Percentiles rank a stretch among this genome's conserved stretches.
Conservation (phyloP, 768 basidiomycete species). For the Hydnomerulius pinastri region DNA sequence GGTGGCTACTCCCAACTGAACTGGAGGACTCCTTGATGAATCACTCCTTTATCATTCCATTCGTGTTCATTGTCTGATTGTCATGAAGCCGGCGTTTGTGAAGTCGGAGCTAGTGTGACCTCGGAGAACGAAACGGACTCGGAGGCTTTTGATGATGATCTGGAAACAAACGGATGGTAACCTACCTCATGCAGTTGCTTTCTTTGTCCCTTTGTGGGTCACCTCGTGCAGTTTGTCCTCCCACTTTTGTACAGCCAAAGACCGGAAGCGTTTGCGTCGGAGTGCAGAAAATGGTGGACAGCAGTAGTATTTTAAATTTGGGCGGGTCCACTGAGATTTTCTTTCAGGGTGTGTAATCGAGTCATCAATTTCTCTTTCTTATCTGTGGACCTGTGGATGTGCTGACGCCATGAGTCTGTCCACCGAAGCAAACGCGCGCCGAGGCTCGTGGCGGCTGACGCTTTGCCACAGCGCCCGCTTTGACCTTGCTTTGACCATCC, state of each 20-base stretch:
- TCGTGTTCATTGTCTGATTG: no score
- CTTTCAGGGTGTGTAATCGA: neutral
- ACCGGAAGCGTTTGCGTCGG: neutral
- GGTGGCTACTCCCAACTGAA: neutral
- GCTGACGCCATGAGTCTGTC: neutral
- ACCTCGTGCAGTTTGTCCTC: neutral
- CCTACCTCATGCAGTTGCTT: no score
- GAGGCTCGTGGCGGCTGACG: neutral
- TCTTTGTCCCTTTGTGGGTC: neutral
- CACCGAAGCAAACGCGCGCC: neutral
- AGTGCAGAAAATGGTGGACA: neutral
- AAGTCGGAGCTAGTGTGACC: no score
- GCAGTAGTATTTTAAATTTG: neutral
- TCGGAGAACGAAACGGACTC: no score
- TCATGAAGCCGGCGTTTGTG: no score
- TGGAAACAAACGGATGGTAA: no score
- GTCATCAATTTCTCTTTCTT: no score
- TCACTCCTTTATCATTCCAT: neutral
- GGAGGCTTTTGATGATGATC: no score
- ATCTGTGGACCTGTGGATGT: neutral
- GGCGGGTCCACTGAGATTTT: neutral
- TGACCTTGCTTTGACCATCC: conserved; percentile 10
- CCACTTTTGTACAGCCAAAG: neutral
- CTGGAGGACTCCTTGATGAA: neutral
- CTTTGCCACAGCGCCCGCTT: conserved; percentile 7